Evolutionary conservation across 176 grass and related monocot species (phyloP).

Genomic region (Hyparrhenia diplandra): DNA sequence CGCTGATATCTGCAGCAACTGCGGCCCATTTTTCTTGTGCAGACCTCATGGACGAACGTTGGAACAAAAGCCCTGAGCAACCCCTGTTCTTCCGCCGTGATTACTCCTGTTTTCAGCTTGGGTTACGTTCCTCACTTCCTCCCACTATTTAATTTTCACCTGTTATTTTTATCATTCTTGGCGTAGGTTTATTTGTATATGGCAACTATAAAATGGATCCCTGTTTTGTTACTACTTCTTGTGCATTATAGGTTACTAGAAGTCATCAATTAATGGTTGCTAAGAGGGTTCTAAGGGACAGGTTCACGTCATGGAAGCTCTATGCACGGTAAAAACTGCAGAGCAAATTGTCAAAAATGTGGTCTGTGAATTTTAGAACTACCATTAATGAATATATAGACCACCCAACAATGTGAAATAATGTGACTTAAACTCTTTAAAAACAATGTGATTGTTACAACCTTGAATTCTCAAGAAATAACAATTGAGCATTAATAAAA

Average conservation of each 20-base stretch:
- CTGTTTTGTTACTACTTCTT: background rate
- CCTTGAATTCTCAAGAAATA: background rate
- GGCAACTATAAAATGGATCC: background rate
- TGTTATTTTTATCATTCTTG: background rate
- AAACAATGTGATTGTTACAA: background rate
- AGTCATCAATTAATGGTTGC: background rate
- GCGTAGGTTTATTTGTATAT: background rate
- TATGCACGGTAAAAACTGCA: background rate
- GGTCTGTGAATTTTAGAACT: background rate
- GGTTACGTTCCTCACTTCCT: background rate
- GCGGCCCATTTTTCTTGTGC: background rate
- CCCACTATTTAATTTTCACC: background rate
- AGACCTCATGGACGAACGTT: background rate
- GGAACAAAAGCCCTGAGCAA: background rate
- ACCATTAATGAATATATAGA: background rate
- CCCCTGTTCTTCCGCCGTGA: background rate
- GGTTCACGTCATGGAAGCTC: background rate
- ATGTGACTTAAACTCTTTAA: no score
- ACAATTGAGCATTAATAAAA: background rate
- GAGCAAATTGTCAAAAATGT: background rate
- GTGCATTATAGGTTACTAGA: background rate
- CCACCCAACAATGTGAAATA: no score
- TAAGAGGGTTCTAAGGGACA: background rate
- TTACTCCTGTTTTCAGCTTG: background rate
- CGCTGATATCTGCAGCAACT: background rate